These are phyloP conservation scores for Tieghemostelium lacteum DNA, from an alignment of 78 protist genomes.

Conservation along the genomic window DNA sequence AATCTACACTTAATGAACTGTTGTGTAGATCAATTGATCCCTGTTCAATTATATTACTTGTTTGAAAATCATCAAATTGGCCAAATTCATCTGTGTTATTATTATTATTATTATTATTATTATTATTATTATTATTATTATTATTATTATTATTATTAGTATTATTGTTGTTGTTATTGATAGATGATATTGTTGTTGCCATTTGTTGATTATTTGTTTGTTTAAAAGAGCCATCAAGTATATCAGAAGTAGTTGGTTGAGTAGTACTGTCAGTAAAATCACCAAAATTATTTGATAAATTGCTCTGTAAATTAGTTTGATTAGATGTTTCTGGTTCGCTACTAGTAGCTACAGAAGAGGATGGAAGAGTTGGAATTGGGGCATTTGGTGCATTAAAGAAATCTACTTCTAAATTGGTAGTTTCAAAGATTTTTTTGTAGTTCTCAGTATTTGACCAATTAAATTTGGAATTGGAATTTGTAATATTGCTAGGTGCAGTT, in stretches of 20 bases:
- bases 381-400: constrained; percentile 42
- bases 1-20: constrained; percentile 27
- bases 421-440: constrained; percentile 62
- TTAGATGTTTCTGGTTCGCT: no score
- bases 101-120: no score
- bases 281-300: neutral
- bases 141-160: neutral
- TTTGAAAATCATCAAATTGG: neutral
- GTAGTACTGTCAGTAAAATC: constrained; percentile 18
- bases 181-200: no score
- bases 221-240: no score
- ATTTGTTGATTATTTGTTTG: no score
- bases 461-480: constrained; percentile 3
- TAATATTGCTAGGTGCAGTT: no score
- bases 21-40: neutral
- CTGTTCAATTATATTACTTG: neutral
- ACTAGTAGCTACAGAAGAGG: neutral
- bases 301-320: no score
- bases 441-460: constrained; percentile 53
- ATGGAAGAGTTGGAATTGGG: neutral
- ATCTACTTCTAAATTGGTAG: constrained; percentile 47
- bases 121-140: no score
- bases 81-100: no score
- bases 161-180: neutral
- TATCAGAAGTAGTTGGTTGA: neutral